A percentile compares a stretch with the other conserved stretches of the same genome.
Evolutionary conservation across 1,284 basidiomycete species (phyloP).

Genomic region (Irpex lacteus): DNA sequence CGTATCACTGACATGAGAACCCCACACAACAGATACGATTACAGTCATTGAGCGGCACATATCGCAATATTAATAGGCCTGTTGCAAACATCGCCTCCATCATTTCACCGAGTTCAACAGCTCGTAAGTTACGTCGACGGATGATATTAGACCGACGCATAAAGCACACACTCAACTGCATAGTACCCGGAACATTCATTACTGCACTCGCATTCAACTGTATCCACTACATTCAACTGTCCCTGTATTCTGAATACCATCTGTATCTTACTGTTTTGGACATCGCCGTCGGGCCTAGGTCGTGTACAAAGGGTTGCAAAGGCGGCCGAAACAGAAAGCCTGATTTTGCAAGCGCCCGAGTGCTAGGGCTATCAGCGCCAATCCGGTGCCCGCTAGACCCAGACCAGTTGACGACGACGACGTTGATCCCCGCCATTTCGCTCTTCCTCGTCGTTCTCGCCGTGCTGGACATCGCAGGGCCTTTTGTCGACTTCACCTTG

Average conservation of each 20-base stretch:
- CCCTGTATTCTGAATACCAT: conserved; percentile 1
- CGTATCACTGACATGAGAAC: neutral
- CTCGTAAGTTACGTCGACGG: neutral
- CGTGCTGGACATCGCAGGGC: conserved; percentile 34
- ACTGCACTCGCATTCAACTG: conserved; percentile 1
- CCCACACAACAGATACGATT: conserved; percentile 58
- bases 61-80: neutral
- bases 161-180: neutral
- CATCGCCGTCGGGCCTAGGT: neutral
- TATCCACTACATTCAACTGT: conserved; percentile 12
- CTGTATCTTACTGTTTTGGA: neutral
- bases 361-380: neutral
- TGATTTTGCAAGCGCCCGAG: neutral
- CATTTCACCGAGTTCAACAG: conserved; percentile 4
- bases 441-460: conserved; percentile 26
- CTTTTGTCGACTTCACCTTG: conserved; percentile 15
- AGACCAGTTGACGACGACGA: conserved; percentile 15
- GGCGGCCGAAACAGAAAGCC: neutral
- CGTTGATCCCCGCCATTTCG: conserved; percentile 18
- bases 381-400: neutral
- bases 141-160: conserved; percentile 2
- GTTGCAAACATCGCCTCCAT: neutral
- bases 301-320: neutral
- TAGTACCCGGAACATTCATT: neutral
- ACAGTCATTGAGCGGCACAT: conserved; percentile 41